Evolutionary conservation across 345 rosid species (phyloP).

Genomic region (Euphorbia lathyris): DNA sequence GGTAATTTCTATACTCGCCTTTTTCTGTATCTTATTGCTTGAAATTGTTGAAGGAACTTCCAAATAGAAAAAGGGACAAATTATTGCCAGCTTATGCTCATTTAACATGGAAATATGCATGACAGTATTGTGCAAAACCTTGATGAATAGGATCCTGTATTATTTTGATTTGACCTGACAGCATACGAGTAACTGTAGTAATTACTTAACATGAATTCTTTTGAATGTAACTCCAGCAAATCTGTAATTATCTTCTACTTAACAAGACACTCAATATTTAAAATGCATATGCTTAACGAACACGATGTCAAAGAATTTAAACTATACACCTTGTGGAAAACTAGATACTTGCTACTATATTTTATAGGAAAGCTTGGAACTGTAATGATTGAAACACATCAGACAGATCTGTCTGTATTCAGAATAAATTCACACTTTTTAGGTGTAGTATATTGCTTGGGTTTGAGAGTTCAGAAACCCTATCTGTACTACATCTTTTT

Average conservation of each 20-base stretch:
- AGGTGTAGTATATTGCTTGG: not conserved
- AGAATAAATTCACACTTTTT: not conserved
- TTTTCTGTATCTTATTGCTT: not conserved
- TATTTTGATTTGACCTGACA: no score
- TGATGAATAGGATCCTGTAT: no score
- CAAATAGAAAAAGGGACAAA: not conserved
- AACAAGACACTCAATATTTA: no score
- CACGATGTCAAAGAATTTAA: no score
- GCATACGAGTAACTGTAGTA: no score
- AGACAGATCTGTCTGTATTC: not conserved
- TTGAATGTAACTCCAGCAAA: no score
- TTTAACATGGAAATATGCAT: no score
- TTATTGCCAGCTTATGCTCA: not conserved
- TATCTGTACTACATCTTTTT: not conserved
- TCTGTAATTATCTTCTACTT: no score
- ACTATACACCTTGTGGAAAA: not conserved
- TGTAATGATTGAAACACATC: not conserved
- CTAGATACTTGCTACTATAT: not conserved
- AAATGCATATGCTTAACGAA: no score
- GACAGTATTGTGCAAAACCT: not conserved
- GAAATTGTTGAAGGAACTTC: not conserved
- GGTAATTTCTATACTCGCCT: slow-evolving; percentile 40
- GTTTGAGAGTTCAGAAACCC: not conserved
- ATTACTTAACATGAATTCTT: no score
- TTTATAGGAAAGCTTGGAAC: not conserved